Percentiles rank a stretch among this genome's conserved stretches.
Evolutionary conservation across 2,329 filamentous ascomycete species (phyloP).

Genomic region (Ophiostoma montium): DNA sequence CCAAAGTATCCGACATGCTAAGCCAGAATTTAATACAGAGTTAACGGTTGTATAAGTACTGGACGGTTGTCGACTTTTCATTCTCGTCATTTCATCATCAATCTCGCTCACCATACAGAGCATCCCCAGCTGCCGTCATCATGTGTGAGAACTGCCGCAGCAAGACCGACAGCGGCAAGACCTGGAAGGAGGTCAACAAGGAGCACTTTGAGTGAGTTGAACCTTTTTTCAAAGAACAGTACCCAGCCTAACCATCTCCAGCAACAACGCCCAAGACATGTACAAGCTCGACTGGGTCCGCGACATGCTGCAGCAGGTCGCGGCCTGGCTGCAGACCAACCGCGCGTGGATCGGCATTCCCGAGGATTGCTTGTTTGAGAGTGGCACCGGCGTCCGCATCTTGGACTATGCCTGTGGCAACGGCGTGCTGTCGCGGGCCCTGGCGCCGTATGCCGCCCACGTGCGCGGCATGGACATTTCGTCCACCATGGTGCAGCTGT

Average conservation of each 20-base stretch:
- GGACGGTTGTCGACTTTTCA: too few relatives aligned
- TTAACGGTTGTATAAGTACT: too few relatives aligned
- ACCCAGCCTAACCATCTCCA: neutral
- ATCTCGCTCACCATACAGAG: neutral
- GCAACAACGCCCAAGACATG: neutral
- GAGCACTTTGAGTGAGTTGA: conserved; percentile 10
- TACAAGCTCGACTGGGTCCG: conserved; percentile 9
- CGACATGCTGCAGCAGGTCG: conserved; percentile 5
- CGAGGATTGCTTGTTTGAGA: neutral
- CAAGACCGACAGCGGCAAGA: conserved; percentile 1
- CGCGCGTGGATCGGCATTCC: conserved; percentile 10
- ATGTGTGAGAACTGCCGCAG: neutral
- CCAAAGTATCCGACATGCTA: neutral
- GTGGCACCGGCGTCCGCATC: conserved; percentile 6
- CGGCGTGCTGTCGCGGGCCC: conserved; percentile 7
- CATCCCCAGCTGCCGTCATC: too few relatives aligned
- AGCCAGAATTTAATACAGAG: too few relatives aligned
- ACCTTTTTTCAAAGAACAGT: neutral
- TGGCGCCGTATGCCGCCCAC: conserved; percentile 3
- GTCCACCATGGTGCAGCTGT: conserved; percentile 14
- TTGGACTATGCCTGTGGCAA: conserved; percentile 15
- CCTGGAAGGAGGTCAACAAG: conserved; percentile 10
- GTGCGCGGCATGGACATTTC: conserved; percentile 16
- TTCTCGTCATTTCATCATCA: too few relatives aligned
- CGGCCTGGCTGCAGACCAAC: conserved; percentile 6